A percentile compares a stretch with the other conserved stretches of the same genome.
Conservation (phyloP, 192 early-diverging fungal species). For the Geosiphon pyriformis region DNA sequence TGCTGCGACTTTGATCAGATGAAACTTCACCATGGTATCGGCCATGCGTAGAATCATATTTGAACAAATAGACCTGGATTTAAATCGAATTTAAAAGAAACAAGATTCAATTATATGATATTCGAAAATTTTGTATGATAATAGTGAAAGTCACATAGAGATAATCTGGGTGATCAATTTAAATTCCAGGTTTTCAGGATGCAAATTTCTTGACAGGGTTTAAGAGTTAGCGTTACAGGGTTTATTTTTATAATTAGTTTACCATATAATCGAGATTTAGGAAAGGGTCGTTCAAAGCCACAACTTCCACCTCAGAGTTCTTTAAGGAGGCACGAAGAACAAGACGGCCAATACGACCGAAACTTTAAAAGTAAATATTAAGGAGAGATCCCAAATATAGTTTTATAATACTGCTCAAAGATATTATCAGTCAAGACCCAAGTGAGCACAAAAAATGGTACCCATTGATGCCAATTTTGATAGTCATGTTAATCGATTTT, state of each 20-base stretch:
- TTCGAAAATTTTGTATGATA: neutral
- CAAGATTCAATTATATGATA: slow-evolving; percentile 14
- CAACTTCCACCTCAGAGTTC: slow-evolving; percentile 69
- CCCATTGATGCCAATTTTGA: slow-evolving; percentile 62
- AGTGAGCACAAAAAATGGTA: too few species aligned
- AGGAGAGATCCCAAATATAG: too few species aligned
- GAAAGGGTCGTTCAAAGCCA: slow-evolving; percentile 97
- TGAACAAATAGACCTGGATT: slow-evolving; percentile 90
- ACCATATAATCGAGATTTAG: slow-evolving; percentile 94
- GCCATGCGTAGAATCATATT: slow-evolving; percentile 99
- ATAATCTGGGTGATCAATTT: too few species aligned
- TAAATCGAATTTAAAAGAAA: neutral
- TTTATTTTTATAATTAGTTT: neutral
- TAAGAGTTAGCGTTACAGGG: neutral
- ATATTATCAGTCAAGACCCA: too few species aligned
- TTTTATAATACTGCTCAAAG: too few species aligned
- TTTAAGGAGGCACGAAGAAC: slow-evolving; percentile 84
- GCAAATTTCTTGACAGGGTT: too few species aligned
- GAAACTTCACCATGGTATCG: slow-evolving; percentile 81
- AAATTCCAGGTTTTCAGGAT: too few species aligned
- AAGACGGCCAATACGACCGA: slow-evolving; percentile 98
- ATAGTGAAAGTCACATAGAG: too few species aligned
- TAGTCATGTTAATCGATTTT: slow-evolving; percentile 19
- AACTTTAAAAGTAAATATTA: slow-evolving; percentile 39
- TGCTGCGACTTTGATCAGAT: slow-evolving; percentile 75